These are phyloP conservation scores for Curvularia sp. DNA, from an alignment of 2,329 filamentous ascomycete species.

Conservation along the genomic window DNA sequence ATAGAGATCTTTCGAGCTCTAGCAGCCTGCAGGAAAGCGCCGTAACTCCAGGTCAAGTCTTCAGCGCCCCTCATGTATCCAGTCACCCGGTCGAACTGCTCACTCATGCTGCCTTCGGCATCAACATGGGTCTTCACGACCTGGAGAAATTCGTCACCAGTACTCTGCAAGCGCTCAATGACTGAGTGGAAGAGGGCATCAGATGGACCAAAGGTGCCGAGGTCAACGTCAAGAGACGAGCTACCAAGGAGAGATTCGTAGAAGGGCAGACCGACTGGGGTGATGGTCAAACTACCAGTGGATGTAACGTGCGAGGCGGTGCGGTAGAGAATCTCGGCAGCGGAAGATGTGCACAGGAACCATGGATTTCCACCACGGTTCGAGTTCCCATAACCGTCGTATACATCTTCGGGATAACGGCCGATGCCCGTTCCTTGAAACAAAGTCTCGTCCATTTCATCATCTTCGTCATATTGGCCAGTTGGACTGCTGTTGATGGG, in stretches of 20 bases:
- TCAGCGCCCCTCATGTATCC: constrained; percentile 52
- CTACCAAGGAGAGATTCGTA: constrained; percentile 46
- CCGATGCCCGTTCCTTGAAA: constrained; percentile 50
- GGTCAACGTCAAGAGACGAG: constrained; percentile 28
- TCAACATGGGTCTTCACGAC: constrained; percentile 51
- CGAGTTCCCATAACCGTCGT: constrained; percentile 48
- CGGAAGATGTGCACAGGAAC: constrained; percentile 54
- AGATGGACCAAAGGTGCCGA: constrained; percentile 36
- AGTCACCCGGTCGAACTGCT: constrained; percentile 53
- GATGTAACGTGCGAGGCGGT: constrained; percentile 41
- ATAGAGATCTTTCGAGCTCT: constrained; percentile 40
- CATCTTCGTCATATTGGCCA: constrained; percentile 20
- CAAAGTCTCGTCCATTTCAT: constrained; percentile 13
- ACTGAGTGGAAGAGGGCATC: constrained; percentile 40
- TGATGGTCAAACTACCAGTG: constrained; percentile 43
- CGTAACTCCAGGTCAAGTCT: constrained; percentile 57
- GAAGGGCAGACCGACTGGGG: constrained; percentile 43
- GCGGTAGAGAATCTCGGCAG: constrained; percentile 51
- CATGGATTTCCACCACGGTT: constrained; percentile 49
- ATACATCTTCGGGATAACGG: constrained; percentile 54
- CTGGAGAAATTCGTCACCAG: constrained; percentile 53
- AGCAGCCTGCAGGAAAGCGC: constrained; percentile 51
- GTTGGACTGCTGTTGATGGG: constrained; percentile 47
- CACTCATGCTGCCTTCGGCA: constrained; percentile 50
- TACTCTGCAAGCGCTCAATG: constrained; percentile 41